Evolutionary conservation across 495 filamentous ascomycete genomes (phyloP), one percentile per base, ranked within the genome.

Genomic region (Collariella sp.): DNA sequence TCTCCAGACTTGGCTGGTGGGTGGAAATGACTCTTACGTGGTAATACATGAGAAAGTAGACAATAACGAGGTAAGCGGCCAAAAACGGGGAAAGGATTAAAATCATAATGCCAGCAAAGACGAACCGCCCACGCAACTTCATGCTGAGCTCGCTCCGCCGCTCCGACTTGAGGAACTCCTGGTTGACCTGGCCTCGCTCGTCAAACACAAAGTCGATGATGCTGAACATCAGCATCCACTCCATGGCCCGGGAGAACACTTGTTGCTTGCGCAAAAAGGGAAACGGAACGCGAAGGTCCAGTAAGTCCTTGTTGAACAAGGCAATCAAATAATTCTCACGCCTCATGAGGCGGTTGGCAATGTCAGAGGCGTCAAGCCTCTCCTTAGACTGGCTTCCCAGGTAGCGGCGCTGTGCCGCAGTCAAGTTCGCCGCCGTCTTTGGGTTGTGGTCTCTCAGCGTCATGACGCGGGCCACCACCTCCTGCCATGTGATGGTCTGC

Each of bases 281-380:
- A 7, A 98, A 68, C 3, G 88, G 89, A 15, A 95, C 77, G 0
- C 86, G 87, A 22, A 96, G 75, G 67, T 98, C 85, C 31, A 98
- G 68, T 29, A 96, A 82, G 36, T 96, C 91, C 67, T 97, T 97
- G 70, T 98, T 98, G 70, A 96, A 86, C 46, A 98, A 66, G 10
- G 94, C 93, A 63, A 98, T 96, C 57, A 96, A 72, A 59, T 96
- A 98, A 62, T 98, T 98, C 54, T 96, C 93, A 63, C 86, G 84
- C 58, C 93, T 85, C 93, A 98, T 97, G 45, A 98, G 69, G 43
- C 93, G 83, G 64, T 96, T 98, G 7, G 93, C 94, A 67, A 98
- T 96, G 66, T 96, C 91, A 58, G 95, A 88, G 4, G 93, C 93
- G 72, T 97, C 93, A 69, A 97, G 85, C 46, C 93, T 79, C 72